Percentiles rank a stretch among this genome's conserved stretches.
Evolutionary conservation across 768 basidiomycete species (phyloP).

Genomic region (Lentinus tigrinus): DNA sequence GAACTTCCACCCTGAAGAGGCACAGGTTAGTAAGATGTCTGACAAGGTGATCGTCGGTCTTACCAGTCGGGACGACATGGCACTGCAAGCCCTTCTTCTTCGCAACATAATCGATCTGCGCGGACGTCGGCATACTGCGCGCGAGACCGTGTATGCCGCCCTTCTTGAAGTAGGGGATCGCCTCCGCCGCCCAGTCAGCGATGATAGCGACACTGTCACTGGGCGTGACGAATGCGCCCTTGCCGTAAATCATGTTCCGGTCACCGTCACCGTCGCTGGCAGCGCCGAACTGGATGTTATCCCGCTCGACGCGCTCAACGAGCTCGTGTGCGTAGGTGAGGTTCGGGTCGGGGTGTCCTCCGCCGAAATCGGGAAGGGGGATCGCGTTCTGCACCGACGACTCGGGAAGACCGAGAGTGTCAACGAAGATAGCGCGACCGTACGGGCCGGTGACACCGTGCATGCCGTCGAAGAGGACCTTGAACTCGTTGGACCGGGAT

Average conservation of each 20-base stretch:
- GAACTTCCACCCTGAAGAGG: conserved; percentile 89
- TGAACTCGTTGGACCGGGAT: conserved; percentile 65
- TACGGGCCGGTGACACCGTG: conserved; percentile 98
- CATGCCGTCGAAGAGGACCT: conserved; percentile 92
- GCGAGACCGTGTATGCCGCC: conserved; percentile 94
- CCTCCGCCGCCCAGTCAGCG: conserved; percentile 87
- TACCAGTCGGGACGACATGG: conserved; percentile 96
- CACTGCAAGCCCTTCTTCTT: conserved; percentile 89
- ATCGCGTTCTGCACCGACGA: conserved; percentile 86
- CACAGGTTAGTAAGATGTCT: not conserved
- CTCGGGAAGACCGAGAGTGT: conserved; percentile 76
- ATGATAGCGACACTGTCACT: conserved; percentile 98
- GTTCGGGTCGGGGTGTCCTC: conserved; percentile 98
- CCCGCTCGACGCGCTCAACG: conserved; percentile 87
- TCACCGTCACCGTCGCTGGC: conserved; percentile 98
- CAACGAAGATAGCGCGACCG: conserved; percentile 83
- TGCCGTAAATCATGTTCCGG: conserved; percentile 99
- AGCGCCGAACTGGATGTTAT: conserved; percentile 88
- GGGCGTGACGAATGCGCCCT: conserved; percentile 96
- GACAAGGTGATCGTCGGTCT: conserved; percentile 18
- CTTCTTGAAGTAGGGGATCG: conserved; percentile 89
- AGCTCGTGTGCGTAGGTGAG: conserved; percentile 94
- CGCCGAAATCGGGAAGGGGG: conserved; percentile 94
- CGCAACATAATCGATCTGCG: conserved; percentile 94
- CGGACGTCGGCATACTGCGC: conserved; percentile 96